phyloP scores from a whole-genome alignment of 2,329 filamentous ascomycete species.

The Arthrobotrys iridis region DNA sequence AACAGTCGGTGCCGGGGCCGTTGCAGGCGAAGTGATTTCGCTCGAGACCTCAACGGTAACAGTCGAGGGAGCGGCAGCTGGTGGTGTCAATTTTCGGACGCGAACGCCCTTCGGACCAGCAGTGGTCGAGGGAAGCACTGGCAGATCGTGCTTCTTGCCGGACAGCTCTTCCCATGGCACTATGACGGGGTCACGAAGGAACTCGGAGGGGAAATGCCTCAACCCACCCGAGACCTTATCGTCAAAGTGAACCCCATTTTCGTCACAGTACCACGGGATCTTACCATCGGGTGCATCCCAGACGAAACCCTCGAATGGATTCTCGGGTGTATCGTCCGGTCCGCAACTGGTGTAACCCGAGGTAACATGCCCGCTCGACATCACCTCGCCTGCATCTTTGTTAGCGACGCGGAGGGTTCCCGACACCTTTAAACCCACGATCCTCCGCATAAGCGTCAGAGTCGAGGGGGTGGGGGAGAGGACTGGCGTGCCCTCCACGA shows the following conservation, averaged over 20 bases:
- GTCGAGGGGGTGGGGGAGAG: constrained; percentile 41
- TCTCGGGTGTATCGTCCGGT: constrained; percentile 11
- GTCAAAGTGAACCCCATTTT: constrained; percentile 31
- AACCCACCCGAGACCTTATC: constrained; percentile 8
- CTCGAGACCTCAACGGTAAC: constrained; percentile 32
- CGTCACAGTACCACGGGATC: constrained; percentile 39
- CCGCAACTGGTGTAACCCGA: constrained; percentile 31
- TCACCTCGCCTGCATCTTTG: constrained; percentile 39
- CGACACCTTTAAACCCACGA: constrained; percentile 48
- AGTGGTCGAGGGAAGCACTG: constrained; percentile 3
- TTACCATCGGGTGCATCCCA: constrained; percentile 45
- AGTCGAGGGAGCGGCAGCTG: constrained; percentile 31
- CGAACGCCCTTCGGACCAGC: constrained; percentile 35
- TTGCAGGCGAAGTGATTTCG: constrained; percentile 17
- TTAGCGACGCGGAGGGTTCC: constrained; percentile 32
- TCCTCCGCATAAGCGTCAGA: constrained; percentile 30
- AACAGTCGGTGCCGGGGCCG: constrained; percentile 7
- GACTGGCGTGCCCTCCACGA: constrained; percentile 12
- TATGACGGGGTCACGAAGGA: constrained; percentile 7
- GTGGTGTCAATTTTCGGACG: constrained; percentile 41
- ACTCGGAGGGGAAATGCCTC: neutral
- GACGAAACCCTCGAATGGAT: constrained; percentile 32
- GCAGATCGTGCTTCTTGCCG: constrained; percentile 19
- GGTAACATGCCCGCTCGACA: constrained; percentile 39
- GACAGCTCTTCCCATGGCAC: constrained; percentile 26